Evolutionary conservation across 2,329 filamentous ascomycete species (phyloP), one percentile per base, ranked within the genome.

Genomic region (Amauroascus niger): DNA sequence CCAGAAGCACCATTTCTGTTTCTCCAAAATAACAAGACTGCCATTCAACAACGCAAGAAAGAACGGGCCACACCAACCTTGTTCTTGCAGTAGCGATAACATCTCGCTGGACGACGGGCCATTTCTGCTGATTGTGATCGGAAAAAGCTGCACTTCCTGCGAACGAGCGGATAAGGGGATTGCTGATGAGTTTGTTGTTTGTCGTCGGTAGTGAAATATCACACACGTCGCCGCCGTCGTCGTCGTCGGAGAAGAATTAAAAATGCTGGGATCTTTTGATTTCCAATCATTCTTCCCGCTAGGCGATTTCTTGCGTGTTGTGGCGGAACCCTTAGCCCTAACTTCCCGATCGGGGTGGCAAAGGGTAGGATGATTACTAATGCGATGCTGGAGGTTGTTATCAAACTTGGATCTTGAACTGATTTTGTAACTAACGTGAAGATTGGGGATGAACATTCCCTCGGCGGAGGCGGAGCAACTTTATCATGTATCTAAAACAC

Each of bases 61-160:
- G 2, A 50, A 41, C 8, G 24, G 26, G 13, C 48, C 22, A 20
- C 39, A 76, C 86, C 78, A 74, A 95, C 89, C 89, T 96, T 96
- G 86, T 97, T 98, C 88, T 98, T 98, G 90, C 93, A 98, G 87
- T 98, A 98, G 74, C 93, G 86, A 84, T 95, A 98, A 82, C 93
- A 98, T 82, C 93, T 87, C 73, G 93, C 93, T 74, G 93, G 93
- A 87, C 93, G 89, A 79, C 93, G 89, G 74, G 93, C 93, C 93
- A 98, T 98, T 81, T 85, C 90, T 85, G 84, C 82, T 71, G 73
- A 71, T 74, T 73, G 22, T 45, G 41, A 70, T 74, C 70, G 65
- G 64, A 68, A 63, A 52, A 62, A 59, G 61, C 61, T 65, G 71
- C 70, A 71, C 69, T 74, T 74, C 69, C 66, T 74, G 69, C 71